phyloP scores from a whole-genome alignment of 2,329 filamentous ascomycete species.

The Penicillium sp. region DNA sequence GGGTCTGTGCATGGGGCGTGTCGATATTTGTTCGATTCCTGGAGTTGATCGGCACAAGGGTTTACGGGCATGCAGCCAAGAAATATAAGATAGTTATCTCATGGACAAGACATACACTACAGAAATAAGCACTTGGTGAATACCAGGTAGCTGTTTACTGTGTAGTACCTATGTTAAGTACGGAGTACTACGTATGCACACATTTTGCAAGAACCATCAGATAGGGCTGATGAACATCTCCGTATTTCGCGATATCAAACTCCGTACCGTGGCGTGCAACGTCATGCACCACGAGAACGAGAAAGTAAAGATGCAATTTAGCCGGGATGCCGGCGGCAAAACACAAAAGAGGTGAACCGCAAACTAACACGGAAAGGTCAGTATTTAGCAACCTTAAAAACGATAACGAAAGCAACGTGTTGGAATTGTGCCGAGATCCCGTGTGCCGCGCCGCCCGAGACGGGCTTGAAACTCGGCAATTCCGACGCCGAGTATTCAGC shows the following conservation, averaged over 20 bases:
- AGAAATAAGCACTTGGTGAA: no score
- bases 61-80: conserved; percentile 21
- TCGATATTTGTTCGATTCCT: not conserved
- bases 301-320: conserved; percentile 2
- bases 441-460: conserved; percentile 13
- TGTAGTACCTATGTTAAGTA: no score
- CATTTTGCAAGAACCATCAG: not conserved
- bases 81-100: not conserved
- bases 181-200: no score
- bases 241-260: not conserved
- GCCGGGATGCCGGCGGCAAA: not conserved
- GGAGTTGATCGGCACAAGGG: conserved; percentile 18
- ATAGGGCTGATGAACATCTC: not conserved
- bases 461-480: conserved; percentile 8
- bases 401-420: not conserved
- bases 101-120: not conserved
- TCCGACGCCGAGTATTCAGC: conserved; percentile 3
- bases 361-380: not conserved
- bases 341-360: not conserved
- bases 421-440: conserved; percentile 14
- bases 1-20: not conserved
- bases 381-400: not conserved
- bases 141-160: no score
- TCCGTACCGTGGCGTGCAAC: not conserved
- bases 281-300: not conserved